Evolutionary conservation across 1,284 basidiomycete species (phyloP), one percentile per base, ranked within the genome.

Genomic region (Boletellus dicymbophilus): DNA sequence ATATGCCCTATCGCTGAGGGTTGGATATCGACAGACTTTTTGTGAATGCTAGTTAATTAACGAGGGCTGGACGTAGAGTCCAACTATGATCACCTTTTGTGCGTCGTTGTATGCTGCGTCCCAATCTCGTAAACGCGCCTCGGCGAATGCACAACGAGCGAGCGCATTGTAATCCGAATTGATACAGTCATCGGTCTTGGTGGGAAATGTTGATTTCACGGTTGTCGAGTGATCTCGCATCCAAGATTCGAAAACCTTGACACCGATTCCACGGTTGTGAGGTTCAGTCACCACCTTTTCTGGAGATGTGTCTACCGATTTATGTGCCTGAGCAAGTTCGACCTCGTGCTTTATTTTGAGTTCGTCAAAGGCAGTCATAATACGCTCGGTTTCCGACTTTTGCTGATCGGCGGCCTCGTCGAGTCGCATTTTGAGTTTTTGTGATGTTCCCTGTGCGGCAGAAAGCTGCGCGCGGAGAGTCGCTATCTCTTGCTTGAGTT

Each of bases 1-100:
- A 51, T 37, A 15, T 48, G 45, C 2, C 49, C 49, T 25, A 51
- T 51, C 25, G 45, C 38, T 12, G 49, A 51, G 18, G 33, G 42
- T 26, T 46, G 48, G 9, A 33, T 31, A 9, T 23, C 21, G 41
- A 49, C 23, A 3, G 48, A 49, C 48, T 44, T 36, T 3, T 6
- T 6, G 16, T 16, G 16, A 13, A 7, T 12, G 33, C 26, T 15
- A 13, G 11, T 42, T 34, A n/a, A 20, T 47, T 15, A 47, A 21
- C 31, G 33, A 43, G 31, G 18, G 26, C 9, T 8, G 5, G 31
- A 28, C 43, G 12, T 11, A 11, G 18, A 26, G 7, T 20, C 16
- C 15, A 38, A 46, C 18, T 21, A 34, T 12, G 23, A 12, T 51
- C 16, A 51, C 49, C 45, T 31, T 48, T 41, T 48, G 45, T 16